phyloP scores from a whole-genome alignment of 345 rosid genomes.

The Combretum micranthum region DNA sequence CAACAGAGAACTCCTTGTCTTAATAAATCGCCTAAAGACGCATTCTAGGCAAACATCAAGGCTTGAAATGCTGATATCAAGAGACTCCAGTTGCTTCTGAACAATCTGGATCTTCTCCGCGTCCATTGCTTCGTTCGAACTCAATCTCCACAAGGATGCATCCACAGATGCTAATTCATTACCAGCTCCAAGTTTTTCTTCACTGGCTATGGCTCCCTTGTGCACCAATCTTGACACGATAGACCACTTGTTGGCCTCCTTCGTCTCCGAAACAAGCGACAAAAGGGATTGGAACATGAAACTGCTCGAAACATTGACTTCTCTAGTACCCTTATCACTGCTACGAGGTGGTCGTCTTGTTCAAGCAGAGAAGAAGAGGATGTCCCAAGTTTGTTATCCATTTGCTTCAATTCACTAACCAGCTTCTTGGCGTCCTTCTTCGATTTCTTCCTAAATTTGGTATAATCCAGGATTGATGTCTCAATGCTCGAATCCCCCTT shows the following conservation, averaged over 20 bases:
- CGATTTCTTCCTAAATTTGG: slow-evolving; percentile 41
- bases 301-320: slow-evolving; percentile 25
- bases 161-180: slow-evolving; percentile 43
- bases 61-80: slow-evolving; percentile 35
- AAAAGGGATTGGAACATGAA: slow-evolving; percentile 41
- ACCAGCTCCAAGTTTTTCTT: slow-evolving; percentile 21
- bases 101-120: slow-evolving; percentile 23
- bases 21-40: slow-evolving; percentile 47
- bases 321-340: slow-evolving; percentile 36
- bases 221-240: slow-evolving; percentile 38
- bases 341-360: slow-evolving; percentile 29
- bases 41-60: slow-evolving; percentile 50
- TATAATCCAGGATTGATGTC: slow-evolving; percentile 17
- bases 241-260: slow-evolving; percentile 37
- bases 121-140: neutral
- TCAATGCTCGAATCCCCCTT: slow-evolving; percentile 34
- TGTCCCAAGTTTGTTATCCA: slow-evolving; percentile 19
- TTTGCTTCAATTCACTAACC: slow-evolving; percentile 39
- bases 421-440: slow-evolving; percentile 46
- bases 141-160: slow-evolving; percentile 12
- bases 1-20: slow-evolving; percentile 55
- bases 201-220: slow-evolving; percentile 22
- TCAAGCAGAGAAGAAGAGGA: neutral
- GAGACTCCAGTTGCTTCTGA: slow-evolving; percentile 29
- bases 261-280: slow-evolving; percentile 26